These are phyloP conservation scores for Sequoiadendron giganteum DNA, from an alignment of 75 land plant species.

Conservation along the genomic window DNA sequence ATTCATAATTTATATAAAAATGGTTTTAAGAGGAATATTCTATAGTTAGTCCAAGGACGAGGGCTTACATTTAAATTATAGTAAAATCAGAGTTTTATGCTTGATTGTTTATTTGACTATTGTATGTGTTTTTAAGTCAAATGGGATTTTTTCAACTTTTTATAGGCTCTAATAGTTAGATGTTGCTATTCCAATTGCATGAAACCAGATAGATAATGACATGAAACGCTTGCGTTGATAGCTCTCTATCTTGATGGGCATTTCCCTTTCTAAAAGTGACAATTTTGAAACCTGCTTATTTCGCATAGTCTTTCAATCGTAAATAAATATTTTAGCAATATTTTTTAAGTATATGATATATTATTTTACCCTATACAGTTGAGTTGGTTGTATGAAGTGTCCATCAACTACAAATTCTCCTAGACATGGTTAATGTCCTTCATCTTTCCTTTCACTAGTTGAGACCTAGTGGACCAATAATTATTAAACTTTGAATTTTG, in stretches of 20 bases:
- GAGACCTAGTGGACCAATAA: constrained; percentile 31
- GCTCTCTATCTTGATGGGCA: constrained; percentile 56
- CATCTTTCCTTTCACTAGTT: constrained; percentile 45
- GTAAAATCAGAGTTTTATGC: too few species aligned
- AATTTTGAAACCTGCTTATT: not conserved
- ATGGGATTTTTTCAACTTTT: too few species aligned
- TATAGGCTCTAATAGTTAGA: constrained; percentile 31
- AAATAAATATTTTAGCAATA: not conserved
- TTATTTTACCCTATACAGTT: constrained; percentile 20
- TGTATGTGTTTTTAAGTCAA: too few species aligned
- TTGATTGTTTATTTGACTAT: too few species aligned
- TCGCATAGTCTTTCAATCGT: not conserved
- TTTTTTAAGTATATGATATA: not conserved
- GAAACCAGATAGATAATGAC: constrained; percentile 73
- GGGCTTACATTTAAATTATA: too few species aligned
- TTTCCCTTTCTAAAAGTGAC: constrained; percentile 60
- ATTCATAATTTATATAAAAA: too few species aligned
- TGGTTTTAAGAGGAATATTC: too few species aligned
- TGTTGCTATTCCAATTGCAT: constrained; percentile 76
- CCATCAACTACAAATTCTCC: constrained; percentile 83
- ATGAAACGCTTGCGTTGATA: constrained; percentile 46
- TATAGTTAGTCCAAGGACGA: too few species aligned
- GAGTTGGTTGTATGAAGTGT: constrained; percentile 20
- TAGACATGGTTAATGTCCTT: constrained; percentile 68
- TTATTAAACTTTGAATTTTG: too few species aligned